Evolutionary conservation across 257 asterid genomes (phyloP), one percentile per base, ranked within the genome.

Genomic region (Petunia secreta): DNA sequence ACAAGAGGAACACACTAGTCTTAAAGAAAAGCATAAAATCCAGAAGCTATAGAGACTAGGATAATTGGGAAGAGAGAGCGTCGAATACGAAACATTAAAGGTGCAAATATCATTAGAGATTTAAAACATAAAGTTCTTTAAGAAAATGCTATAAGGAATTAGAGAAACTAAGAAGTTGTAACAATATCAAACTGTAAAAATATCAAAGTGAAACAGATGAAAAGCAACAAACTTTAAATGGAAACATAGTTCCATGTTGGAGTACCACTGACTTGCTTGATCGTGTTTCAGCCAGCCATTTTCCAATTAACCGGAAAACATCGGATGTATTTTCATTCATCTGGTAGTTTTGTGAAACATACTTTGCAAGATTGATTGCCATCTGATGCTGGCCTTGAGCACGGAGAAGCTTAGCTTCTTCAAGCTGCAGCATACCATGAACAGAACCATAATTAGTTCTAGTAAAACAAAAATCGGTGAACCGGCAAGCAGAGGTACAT

Each of bases 401-500:
- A 60, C 99, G 97, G 63, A 95, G 94, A 87, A 93, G 96, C 90
- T 92, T 92, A 77, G 99, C 99, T 88, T 95, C 99, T 86, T 95
- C 98, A 82, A 95, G 90, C 99, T 95, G 87, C 81, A 79, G 74
- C 80, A 66, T 25, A 25, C 25, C 40, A 76, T 50, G 75, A 63
- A 79, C 63, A 50, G n/a, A 48, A 48, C 77, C 62, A 0, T 50
- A 48, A 11, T 25, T 48, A 71, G 62, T 71, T 41, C 40, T 40
- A 73, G 62, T 25, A 48, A 25, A 34, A 25, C 34, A 15, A 43
- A 5, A 48, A 48, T 25, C 10, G 59, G 41, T 5, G 60, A 71
- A 71, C 10, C 44, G 48, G 59, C 48, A 71, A 71, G 43, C 43
- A 48, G 60, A 25, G 5, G 46, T 71, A 59, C 44, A 71, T 48